Evolutionary conservation across 345 rosid genomes (phyloP), one percentile per base, ranked within the genome.

Genomic region (Lagerstroemia speciosa): DNA sequence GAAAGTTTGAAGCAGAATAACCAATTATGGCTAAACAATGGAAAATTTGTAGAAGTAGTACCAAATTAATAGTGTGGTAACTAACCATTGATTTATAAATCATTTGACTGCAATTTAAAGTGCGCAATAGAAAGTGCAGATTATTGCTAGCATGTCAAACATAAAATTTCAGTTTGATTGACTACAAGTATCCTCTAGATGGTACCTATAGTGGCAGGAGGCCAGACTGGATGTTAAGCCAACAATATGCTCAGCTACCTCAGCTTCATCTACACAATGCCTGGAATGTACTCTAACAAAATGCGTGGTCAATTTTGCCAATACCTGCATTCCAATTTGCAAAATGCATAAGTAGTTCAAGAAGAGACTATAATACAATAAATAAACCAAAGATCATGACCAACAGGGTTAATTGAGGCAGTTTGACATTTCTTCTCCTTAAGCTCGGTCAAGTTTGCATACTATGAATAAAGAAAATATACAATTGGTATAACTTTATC

Each of bases 241-340:
- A 76, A 83, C 90, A 72, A 88, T 70, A 77, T 94, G 96, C 73
- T 91, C 97, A 71, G 96, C 98, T 33, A 91, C 76, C 72, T 94
- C 99, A 77, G 95, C 93, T 84, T 94, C 97, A 77, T 94, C 96
- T 70, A 74, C 75, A 75, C 97, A 94, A 33, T 83, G 95, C 84
- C 96, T 83, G 60, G 89, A 84, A 84, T 87, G 95, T 64, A 91
- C 91, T 76, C 82, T 78, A 34, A 53, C 75, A 80, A 71, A 91
- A 76, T 84, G 89, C 53, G 93, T 84, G 66, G 88, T 85, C 75
- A 94, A 76, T 73, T 84, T 88, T 66, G 96, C 93, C 74, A 94
- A 72, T 34, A 70, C 85, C 96, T 89, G 85, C 38, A 77, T 69
- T 62, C 17, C 61, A 61, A 74, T 46, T 68, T 69, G 41, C 67